phyloP scores from a whole-genome alignment of 805 yeast genomes.

The Nematodospora valgi region DNA sequence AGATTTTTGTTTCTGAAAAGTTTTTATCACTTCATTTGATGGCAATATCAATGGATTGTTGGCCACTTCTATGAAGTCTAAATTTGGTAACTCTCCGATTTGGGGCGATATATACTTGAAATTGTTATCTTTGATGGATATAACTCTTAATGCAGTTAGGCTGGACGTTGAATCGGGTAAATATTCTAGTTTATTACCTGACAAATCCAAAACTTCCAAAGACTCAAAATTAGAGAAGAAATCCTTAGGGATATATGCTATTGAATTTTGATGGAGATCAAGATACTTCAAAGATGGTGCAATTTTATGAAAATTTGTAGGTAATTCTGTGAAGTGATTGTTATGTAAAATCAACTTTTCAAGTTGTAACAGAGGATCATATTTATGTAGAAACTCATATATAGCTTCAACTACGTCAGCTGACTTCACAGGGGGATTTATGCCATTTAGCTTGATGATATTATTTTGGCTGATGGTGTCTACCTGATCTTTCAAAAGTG shows the following conservation, averaged over 20 bases:
- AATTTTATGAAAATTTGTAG: constrained; percentile 43
- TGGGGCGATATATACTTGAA: constrained; percentile 53
- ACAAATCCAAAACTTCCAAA: constrained; percentile 65
- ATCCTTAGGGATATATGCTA: constrained; percentile 49
- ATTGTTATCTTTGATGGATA: constrained; percentile 60
- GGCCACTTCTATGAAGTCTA: constrained; percentile 58
- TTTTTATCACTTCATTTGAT: constrained; percentile 28
- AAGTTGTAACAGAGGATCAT: constrained; percentile 27
- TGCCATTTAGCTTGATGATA: constrained; percentile 18
- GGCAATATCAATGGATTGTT: constrained; percentile 60
- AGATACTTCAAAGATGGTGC: constrained; percentile 49
- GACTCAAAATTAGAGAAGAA: constrained; percentile 33
- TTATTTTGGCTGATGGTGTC: constrained; percentile 18
- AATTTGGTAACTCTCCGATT: constrained; percentile 47
- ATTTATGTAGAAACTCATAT: constrained; percentile 19
- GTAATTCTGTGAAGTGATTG: constrained; percentile 47
- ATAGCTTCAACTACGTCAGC: constrained; percentile 17
- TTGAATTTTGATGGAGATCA: constrained; percentile 61
- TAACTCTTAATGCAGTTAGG: constrained; percentile 48
- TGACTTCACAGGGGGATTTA: constrained; percentile 4
- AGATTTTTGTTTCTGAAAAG: constrained; percentile 34
- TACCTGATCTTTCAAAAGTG: constrained; percentile 19
- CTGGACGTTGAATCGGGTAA: constrained; percentile 43
- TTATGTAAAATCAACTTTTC: constrained; percentile 54
- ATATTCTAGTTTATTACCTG: constrained; percentile 48